Base-by-base conservation (phyloP, 192 early-diverging fungal species). In the Mortierella claussenii region DNA sequence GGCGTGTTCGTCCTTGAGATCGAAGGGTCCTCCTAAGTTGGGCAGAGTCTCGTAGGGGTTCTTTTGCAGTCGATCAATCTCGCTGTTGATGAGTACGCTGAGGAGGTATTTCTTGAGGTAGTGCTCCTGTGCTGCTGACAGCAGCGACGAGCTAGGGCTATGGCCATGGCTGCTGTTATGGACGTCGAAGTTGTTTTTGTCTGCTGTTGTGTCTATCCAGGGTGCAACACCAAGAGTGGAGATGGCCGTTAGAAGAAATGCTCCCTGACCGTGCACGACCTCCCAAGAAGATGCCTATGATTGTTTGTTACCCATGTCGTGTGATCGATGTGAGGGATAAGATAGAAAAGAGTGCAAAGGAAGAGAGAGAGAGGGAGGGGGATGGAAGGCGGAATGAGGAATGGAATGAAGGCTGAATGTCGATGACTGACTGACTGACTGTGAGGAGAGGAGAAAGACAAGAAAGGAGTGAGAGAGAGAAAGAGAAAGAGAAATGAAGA, bases 41-140 rank as follows among this genome's bases (percentile, higher is more conserved):
- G 43, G 64, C 30, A 61, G 54, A 12, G 49, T 71, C 15, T 52
- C 60, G 48, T 31, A 60, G 28, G 18, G 78, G 42, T 45, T 61
- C 31, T 55, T 79, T 48, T 50, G 61, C n/a, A 85, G 52, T 4
- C 27, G 54, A 18, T 80, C 48, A 13, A 84, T 23, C 40, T 88
- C 87, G 40, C 61, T 67, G 10, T 83, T 55, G 24, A 88, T 70
- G 55, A 86, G 80, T 5, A 69, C 53, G 2, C 83, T 63, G 20
- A 88, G 69, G 24, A 88, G 69, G 28, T 84, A 82, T 44, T 80
- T 71, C 34, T 88, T 88, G n/a, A 86, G 69, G 49, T 88, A 88
- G 60, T 88, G 87, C 3, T 68, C 74, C 65, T 88, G 79, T 49
- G 63, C 63, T 4, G 44, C 13, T 0, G 70, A 51, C 40, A 75